Base-by-base conservation (phyloP, 2,329 filamentous ascomycete species). In the Scedosporium dehoogii region DNA sequence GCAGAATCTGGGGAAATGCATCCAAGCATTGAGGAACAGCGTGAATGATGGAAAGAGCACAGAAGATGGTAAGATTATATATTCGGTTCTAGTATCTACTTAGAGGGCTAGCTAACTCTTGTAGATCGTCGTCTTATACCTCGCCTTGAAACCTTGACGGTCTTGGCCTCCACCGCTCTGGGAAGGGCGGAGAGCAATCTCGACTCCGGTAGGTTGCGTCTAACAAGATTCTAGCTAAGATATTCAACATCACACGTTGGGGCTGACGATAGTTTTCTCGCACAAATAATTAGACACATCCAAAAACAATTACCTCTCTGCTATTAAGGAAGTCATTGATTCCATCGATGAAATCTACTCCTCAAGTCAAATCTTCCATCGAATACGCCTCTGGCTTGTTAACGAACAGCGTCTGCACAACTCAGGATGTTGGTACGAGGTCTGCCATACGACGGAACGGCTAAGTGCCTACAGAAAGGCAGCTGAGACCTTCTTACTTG, bases 361-460 rank as follows among this genome's bases (percentile, higher is more conserved):
- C n/a, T 14, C 38, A 9, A 14, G 21, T 16, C 16, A 58, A n/a
- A 18, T 0, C 53, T 67, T 0, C 10, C 67, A 14, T 61, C 60
- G 25, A 61, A 64, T 59, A 62, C 70, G n/a, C 29, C 71, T 2
- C 21, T 27, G 1, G 70, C n/a, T 60, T n/a, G 27, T 70, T 18
- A 67, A 70, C 56, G 2, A 65, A 65, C 7, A 64, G 64, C 25
- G 63, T 65, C 1, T 33, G 0, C 61, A 46, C 1, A 64, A 64
- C 41, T 67, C 67, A 0, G 44, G 60, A 7, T 68, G 67, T 46
- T 73, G 72, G 72, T 66, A 65, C 1, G 69, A 74, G n/a, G 58
- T 73, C 1, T 67, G 69, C 2, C 72, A 74, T 38, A 64, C 53
- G 14, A 6, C 72, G 7, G 67, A 66, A 1, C 69, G 72, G 0